A percentile compares a stretch with the other conserved stretches of the same genome.
These are phyloP conservation scores for Ambrosiella beaveri DNA, from an alignment of 2,329 filamentous ascomycete species.

Conservation along the genomic window DNA sequence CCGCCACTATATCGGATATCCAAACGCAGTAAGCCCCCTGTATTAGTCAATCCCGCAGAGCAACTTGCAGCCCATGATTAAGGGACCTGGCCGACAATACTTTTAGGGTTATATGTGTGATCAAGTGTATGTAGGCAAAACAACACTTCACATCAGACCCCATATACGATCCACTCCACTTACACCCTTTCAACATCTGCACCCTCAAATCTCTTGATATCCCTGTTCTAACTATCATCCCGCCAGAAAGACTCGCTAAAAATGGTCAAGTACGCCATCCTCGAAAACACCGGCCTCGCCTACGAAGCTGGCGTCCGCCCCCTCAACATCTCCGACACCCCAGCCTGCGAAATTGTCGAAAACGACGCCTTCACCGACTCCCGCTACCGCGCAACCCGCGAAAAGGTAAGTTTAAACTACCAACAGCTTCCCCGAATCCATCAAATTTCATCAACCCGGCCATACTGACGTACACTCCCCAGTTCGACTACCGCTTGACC, in stretches of 20 bases:
- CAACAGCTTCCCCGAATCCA: not conserved
- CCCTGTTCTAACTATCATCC: not conserved
- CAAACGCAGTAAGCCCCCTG: too few species aligned
- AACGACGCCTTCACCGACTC: conserved; percentile 34
- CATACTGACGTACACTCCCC: conserved; percentile 1
- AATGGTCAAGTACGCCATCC: not conserved
- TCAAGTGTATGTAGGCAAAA: too few species aligned
- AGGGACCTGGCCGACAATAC: too few species aligned
- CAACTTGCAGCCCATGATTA: too few species aligned
- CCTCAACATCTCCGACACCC: conserved; percentile 48
- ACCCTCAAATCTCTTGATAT: too few species aligned
- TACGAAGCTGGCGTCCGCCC: conserved; percentile 32
- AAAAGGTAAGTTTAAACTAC: conserved; percentile 30
- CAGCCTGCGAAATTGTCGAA: conserved; percentile 39
- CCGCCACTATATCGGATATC: too few species aligned
- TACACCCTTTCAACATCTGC: too few species aligned
- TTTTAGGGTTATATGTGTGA: too few species aligned
- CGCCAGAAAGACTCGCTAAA: not conserved
- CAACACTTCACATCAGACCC: too few species aligned
- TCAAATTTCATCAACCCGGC: not conserved
- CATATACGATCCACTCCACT: too few species aligned
- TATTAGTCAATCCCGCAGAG: too few species aligned
- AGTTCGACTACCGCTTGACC: conserved; percentile 63
- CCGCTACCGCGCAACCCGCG: conserved; percentile 30
- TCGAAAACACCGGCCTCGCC: not conserved